Percentiles rank a stretch among this genome's conserved stretches.
Conservation (phyloP, 495 filamentous ascomycete species). For the Hyaloscypha variabilis region DNA sequence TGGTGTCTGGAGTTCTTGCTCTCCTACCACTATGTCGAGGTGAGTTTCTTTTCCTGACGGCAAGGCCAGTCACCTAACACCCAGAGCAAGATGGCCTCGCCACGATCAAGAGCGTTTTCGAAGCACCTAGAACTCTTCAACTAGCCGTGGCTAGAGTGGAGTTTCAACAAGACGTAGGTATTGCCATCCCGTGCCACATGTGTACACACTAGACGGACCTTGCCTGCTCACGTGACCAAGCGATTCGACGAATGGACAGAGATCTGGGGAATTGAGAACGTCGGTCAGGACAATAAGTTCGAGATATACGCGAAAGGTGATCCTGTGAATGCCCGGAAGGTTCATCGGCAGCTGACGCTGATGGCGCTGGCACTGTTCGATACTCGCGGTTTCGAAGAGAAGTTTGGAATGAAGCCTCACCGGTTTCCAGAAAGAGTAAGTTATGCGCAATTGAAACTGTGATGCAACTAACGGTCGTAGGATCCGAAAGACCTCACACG, state of each 20-base stretch:
- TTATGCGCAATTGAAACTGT: not conserved
- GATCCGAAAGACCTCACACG: slow-evolving; percentile 30
- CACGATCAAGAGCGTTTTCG: slow-evolving; percentile 30
- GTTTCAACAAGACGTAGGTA: slow-evolving; percentile 30
- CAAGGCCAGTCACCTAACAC: not conserved
- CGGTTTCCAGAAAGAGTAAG: slow-evolving; percentile 24
- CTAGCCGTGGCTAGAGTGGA: slow-evolving; percentile 30
- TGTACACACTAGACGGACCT: not conserved
- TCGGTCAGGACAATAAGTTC: slow-evolving; percentile 25
- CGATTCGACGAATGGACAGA: slow-evolving; percentile 32
- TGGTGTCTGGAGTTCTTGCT: slow-evolving; percentile 27
- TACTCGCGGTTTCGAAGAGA: slow-evolving; percentile 27
- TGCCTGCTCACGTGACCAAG: slow-evolving; percentile 19
- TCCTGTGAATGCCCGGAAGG: slow-evolving; percentile 15
- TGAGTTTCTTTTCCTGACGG: slow-evolving; percentile 1
- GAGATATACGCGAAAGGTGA: slow-evolving; percentile 27
- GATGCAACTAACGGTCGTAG: slow-evolving; percentile 8
- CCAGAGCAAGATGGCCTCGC: slow-evolving; percentile 25
- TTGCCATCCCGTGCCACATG: not conserved
- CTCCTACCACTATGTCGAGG: slow-evolving; percentile 31
- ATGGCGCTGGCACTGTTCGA: slow-evolving; percentile 29
- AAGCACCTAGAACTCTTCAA: slow-evolving; percentile 20
- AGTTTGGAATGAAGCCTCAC: slow-evolving; percentile 26
- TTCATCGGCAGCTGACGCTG: slow-evolving; percentile 25
- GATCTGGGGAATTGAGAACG: slow-evolving; percentile 31